Evolutionary conservation across 371 early-diverging fungal genomes (phyloP), one percentile per base, ranked within the genome.

Genomic region (Mortierella sp.): DNA sequence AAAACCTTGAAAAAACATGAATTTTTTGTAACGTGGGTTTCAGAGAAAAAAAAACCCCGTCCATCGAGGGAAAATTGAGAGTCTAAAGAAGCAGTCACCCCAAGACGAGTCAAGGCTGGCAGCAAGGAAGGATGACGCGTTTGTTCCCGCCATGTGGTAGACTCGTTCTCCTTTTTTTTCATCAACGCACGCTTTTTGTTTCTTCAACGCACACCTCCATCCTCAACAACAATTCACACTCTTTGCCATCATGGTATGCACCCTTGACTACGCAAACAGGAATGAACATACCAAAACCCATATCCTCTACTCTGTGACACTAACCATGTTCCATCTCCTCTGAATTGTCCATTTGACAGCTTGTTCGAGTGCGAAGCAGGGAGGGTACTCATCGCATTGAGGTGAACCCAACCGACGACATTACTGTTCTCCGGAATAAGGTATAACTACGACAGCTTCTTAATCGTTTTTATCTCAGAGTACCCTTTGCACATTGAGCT

Each of bases 311-410:
- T n/a, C n/a, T n/a, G n/a, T n/a, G n/a, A n/a, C 64, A 24, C 64
- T 64, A 40, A 63, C 34, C 14, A 7, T 24, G 34, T 34, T 47
- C 9, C 19, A 43, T 47, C 43, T 43, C 24, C 22, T 58, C 9
- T 45, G 31, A 50, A 43, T 26, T 50, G 47, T 73, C 31, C 8
- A 3, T 58, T 10, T 43, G 16, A 26, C 58, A 92, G 93, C 85
- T 96, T 73, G 90, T 97, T 64, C 94, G 97, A 71, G 87, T 96
- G 69, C 92, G 97, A 65, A 91, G 95, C 47, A 93, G 94, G 66
- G 94, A 94, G 44, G 96, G 96, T 68, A 96, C 95, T 89, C 80
- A 86, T 83, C 91, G 97, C 47, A 82, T 97, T 29, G 92, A 94
- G 63, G 90, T 93, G 50, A 92, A 93, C 45, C 86, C 91, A 1